A percentile compares a stretch with the other conserved stretches of the same genome.
These are phyloP conservation scores for Yamagishiella unicocca DNA, from an alignment of 139 green algal genomes.

Conservation along the genomic window DNA sequence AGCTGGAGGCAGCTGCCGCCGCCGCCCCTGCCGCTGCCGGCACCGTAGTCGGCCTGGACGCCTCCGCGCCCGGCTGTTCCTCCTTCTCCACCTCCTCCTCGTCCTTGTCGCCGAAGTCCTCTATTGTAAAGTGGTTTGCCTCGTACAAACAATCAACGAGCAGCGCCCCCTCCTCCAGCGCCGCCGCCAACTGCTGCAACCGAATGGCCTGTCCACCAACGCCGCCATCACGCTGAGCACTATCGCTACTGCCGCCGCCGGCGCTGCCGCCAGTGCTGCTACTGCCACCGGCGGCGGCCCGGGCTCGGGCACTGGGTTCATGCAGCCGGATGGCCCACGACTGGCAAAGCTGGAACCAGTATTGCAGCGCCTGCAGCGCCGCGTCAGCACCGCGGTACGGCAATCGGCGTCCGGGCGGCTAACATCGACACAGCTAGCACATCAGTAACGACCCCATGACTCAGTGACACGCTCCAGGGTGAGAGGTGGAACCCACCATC, in stretches of 20 bases:
- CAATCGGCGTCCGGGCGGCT: too few species aligned
- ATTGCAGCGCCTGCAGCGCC: not conserved
- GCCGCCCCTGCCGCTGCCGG: not conserved
- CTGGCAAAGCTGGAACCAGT: constrained; percentile 29
- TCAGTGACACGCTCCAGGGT: too few species aligned
- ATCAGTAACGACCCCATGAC: too few species aligned
- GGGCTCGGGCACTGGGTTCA: not conserved
- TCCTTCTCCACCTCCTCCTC: not conserved
- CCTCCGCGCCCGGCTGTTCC: not conserved
- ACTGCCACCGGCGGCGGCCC: not conserved
- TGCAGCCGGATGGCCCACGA: not conserved
- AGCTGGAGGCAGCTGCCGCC: not conserved
- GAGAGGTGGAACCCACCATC: too few species aligned
- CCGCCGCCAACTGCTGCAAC: constrained; percentile 28
- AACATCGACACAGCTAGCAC: too few species aligned
- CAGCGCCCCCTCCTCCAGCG: constrained; percentile 32
- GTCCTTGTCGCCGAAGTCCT: not conserved
- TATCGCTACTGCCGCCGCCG: not conserved
- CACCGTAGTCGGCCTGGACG: not conserved
- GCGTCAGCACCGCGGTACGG: too few species aligned
- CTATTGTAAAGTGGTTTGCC: constrained; percentile 9
- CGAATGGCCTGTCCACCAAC: too few species aligned
- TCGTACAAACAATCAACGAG: constrained; percentile 37
- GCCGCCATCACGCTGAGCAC: not conserved
- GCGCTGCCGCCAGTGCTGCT: not conserved